Evolutionary conservation across 345 rosid genomes (phyloP).

Genomic region (Sonneratia caseolaris): DNA sequence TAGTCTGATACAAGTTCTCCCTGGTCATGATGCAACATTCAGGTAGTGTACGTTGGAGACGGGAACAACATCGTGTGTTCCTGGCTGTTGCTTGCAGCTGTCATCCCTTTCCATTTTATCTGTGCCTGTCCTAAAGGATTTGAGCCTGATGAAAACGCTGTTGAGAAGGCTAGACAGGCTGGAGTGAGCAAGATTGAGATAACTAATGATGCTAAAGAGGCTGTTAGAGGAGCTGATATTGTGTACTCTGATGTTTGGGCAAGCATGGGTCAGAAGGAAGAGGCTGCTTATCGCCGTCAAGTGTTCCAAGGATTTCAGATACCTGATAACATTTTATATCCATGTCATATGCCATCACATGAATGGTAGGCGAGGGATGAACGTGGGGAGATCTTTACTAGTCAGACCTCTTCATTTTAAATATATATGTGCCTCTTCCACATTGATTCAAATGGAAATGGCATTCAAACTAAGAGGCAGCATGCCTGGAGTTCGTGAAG

Average conservation of each 20-base stretch:
- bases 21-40: conserved; percentile 14
- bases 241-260: conserved; percentile 99
- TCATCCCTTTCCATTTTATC: conserved; percentile 89
- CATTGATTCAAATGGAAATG: no score
- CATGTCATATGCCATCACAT: neutral
- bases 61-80: conserved; percentile 94
- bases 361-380: neutral
- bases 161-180: conserved; percentile 56
- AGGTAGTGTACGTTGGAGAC: conserved; percentile 98
- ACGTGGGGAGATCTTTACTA: neutral
- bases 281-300: conserved; percentile 72
- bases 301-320: conserved; percentile 94
- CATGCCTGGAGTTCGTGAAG: no score
- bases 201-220: conserved; percentile 75
- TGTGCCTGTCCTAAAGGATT: conserved; percentile 88
- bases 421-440: no score
- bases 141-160: conserved; percentile 73
- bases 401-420: neutral
- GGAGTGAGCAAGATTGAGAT: conserved; percentile 92
- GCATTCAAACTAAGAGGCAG: no score
- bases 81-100: conserved; percentile 79
- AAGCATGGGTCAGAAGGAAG: conserved; percentile 97
- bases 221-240: conserved; percentile 81
- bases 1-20: neutral
- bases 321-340: neutral